phyloP scores from a whole-genome alignment of 345 rosid species.

The Syzygium aromaticum region DNA sequence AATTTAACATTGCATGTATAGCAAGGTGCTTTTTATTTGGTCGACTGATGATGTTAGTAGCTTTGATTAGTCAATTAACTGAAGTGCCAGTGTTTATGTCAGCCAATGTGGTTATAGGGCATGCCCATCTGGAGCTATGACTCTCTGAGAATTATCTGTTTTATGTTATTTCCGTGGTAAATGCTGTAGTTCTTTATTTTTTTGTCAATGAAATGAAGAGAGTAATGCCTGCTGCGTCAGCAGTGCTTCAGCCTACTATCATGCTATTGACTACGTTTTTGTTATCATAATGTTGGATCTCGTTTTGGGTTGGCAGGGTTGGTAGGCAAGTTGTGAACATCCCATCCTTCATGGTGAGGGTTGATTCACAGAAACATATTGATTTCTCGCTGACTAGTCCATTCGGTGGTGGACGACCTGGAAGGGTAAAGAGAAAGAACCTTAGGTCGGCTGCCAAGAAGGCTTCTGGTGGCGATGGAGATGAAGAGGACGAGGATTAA shows the following conservation, averaged over 20 bases:
- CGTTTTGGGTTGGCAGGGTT: conserved; percentile 16
- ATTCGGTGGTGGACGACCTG: conserved; percentile 37
- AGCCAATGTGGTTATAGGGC: background rate
- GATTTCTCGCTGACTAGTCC: conserved; percentile 41
- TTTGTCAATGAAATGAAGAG: background rate
- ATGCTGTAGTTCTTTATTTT: background rate
- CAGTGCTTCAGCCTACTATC: background rate
- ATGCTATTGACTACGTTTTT: background rate
- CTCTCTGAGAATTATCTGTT: background rate
- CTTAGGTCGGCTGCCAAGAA: conserved; percentile 34
- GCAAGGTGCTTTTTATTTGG: background rate
- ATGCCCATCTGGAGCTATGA: background rate
- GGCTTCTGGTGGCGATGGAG: conserved; percentile 45
- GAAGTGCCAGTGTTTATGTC: background rate
- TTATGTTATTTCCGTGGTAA: background rate
- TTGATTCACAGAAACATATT: conserved; percentile 40
- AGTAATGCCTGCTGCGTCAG: background rate
- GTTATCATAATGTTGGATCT: background rate
- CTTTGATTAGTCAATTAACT: background rate
- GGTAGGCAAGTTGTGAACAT: conserved; percentile 46
- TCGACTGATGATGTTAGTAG: background rate
- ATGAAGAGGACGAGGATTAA: conserved; percentile 36
- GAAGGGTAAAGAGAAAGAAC: conserved; percentile 47
- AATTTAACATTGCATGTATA: background rate
- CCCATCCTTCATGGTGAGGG: conserved; percentile 41